Percentiles rank a stretch among this genome's conserved stretches.
Conservation (phyloP, 495 filamentous ascomycete genomes). For the Friedmanniomyces simplex region DNA sequence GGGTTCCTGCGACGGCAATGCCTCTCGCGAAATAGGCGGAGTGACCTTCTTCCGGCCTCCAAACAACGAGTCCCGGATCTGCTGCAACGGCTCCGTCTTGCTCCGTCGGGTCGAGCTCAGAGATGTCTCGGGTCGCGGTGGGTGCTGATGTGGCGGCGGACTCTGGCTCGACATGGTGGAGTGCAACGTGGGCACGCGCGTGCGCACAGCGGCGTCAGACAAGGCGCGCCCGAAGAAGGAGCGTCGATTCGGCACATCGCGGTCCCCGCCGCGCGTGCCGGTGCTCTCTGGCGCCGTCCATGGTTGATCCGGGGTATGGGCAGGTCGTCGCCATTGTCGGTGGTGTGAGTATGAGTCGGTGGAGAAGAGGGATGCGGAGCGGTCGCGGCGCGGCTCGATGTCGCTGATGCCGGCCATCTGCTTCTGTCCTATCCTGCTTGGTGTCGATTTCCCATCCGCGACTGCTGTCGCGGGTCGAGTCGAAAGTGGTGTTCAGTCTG, state of each 20-base stretch:
- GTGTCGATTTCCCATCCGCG: background rate
- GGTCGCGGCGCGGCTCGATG: background rate
- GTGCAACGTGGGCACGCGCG: background rate
- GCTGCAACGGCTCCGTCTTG: slow-evolving; percentile 6
- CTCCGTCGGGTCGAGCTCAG: background rate
- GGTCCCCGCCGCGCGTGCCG: background rate
- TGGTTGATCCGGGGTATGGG: background rate
- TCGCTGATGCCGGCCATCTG: background rate
- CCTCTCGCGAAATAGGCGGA: background rate
- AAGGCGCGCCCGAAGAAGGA: slow-evolving; percentile 1
- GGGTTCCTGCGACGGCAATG: background rate
- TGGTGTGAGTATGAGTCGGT: background rate
- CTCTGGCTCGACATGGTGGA: background rate
- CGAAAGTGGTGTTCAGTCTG: background rate
- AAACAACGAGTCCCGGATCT: slow-evolving; percentile 9
- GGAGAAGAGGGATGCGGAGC: background rate
- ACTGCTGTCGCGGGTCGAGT: background rate
- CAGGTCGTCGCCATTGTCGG: background rate
- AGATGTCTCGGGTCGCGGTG: background rate
- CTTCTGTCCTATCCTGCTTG: background rate
- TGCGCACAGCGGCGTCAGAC: background rate
- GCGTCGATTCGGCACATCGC: background rate
- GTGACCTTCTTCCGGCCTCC: background rate
- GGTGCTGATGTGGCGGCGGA: background rate
- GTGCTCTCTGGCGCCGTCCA: background rate